Percentiles rank a stretch among this genome's conserved stretches.
phyloP scores from a whole-genome alignment of 257 asterid genomes.

The Lithospermum erythrorhizon region DNA sequence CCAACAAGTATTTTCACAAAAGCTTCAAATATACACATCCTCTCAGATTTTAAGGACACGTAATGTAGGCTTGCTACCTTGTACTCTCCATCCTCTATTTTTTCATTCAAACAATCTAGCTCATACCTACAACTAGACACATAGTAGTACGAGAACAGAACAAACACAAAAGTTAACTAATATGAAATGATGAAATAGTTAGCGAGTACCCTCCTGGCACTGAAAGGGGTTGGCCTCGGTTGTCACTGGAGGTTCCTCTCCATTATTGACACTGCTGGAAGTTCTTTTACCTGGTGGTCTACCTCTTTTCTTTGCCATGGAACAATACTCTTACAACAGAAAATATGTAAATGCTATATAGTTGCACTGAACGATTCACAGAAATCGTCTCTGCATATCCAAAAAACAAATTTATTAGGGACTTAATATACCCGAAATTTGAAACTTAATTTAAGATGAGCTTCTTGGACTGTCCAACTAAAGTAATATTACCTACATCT shows the following conservation, averaged over 20 bases:
- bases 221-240: constrained; percentile 5
- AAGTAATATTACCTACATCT: too few relatives aligned
- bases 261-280: background rate
- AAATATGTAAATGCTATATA: too few relatives aligned
- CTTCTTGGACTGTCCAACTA: too few relatives aligned
- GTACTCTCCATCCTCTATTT: background rate
- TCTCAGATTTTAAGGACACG: background rate
- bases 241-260: constrained; percentile 7
- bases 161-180: background rate
- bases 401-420: too few relatives aligned
- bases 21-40: background rate
- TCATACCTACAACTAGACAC: background rate
- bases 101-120: background rate
- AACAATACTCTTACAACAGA: background rate
- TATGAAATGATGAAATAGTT: background rate
- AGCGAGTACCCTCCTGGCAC: constrained; percentile 13
- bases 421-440: too few relatives aligned
- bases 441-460: too few relatives aligned
- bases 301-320: constrained; percentile 21
- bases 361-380: too few relatives aligned
- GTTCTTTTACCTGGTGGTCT: constrained; percentile 10
- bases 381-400: too few relatives aligned
- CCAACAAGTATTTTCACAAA: background rate
- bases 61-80: background rate
- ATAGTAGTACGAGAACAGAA: background rate